Evolutionary conservation across 805 yeast species (phyloP).

Genomic region (Saccharomycopsis olivae): DNA sequence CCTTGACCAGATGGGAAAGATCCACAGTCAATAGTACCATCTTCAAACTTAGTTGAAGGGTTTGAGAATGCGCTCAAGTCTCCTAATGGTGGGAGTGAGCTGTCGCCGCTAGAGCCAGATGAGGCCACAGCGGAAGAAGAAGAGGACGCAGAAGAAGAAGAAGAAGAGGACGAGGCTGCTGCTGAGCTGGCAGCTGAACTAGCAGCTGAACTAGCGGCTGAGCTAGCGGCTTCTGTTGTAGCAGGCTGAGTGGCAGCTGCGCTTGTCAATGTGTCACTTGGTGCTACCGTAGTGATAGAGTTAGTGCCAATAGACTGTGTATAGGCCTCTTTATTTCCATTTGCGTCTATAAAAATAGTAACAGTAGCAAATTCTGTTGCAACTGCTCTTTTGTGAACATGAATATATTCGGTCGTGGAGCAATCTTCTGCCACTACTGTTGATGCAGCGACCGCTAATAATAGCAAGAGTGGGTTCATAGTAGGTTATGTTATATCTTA

Average conservation of each 20-base stretch:
- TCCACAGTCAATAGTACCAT: conserved; percentile 61
- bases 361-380: conserved; percentile 35
- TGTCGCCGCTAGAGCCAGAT: not conserved
- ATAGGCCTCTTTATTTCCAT: conserved; percentile 20
- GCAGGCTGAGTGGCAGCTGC: conserved; percentile 7
- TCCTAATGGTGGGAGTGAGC: conserved; percentile 26
- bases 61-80: conserved; percentile 38
- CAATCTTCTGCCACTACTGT: conserved; percentile 3
- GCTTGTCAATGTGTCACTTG: conserved; percentile 16
- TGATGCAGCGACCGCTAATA: not conserved
- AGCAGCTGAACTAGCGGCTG: conserved; percentile 11
- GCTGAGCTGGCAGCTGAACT: conserved; percentile 22
- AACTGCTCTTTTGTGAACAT: conserved; percentile 40
- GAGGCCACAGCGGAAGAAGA: conserved; percentile 18
- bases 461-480: not conserved
- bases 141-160: conserved; percentile 16
- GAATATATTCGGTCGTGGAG: conserved; percentile 19
- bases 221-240: not conserved
- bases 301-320: conserved; percentile 21
- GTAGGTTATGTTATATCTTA: too few species aligned
- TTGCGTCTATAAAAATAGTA: conserved; percentile 28
- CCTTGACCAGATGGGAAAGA: conserved; percentile 70
- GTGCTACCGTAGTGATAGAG: conserved; percentile 19
- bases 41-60: conserved; percentile 48
- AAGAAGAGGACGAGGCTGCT: conserved; percentile 15